Evolutionary conservation across 345 rosid genomes (phyloP).

Genomic region (Populus ilicifolia): DNA sequence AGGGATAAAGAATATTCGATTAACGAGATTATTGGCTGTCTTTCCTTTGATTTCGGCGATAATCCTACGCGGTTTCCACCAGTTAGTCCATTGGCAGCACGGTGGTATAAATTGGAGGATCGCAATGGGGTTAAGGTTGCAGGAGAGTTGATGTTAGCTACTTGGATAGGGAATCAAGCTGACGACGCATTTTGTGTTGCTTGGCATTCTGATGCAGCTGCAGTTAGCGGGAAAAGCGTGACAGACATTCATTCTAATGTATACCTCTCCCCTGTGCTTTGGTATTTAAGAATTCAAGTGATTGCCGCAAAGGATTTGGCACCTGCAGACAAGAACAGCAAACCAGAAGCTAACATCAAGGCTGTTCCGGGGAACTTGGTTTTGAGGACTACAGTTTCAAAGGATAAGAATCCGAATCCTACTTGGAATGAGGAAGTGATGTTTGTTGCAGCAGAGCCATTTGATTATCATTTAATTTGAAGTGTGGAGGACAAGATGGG

Average conservation of each 20-base stretch:
- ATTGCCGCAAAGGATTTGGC: neutral
- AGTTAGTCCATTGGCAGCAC: neutral
- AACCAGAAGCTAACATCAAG: neutral
- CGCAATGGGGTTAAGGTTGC: neutral
- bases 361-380: neutral
- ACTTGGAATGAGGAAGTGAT: constrained; percentile 19
- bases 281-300: neutral
- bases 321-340: neutral
- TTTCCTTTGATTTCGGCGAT: neutral
- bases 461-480: constrained; percentile 14
- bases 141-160: neutral
- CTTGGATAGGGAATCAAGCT: neutral
- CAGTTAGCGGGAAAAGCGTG: neutral
- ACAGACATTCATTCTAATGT: neutral
- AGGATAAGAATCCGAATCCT: constrained; percentile 3
- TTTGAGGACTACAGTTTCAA: neutral
- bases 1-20: no score
- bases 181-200: neutral
- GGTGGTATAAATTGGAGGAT: neutral
- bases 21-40: no score
- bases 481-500: neutral
- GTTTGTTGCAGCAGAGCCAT: constrained; percentile 18
- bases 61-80: neutral
- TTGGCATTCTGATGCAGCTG: neutral
- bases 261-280: neutral